These are phyloP conservation scores for Prototheca cutis DNA, from an alignment of 163 green algal genomes.

Conservation along the genomic window DNA sequence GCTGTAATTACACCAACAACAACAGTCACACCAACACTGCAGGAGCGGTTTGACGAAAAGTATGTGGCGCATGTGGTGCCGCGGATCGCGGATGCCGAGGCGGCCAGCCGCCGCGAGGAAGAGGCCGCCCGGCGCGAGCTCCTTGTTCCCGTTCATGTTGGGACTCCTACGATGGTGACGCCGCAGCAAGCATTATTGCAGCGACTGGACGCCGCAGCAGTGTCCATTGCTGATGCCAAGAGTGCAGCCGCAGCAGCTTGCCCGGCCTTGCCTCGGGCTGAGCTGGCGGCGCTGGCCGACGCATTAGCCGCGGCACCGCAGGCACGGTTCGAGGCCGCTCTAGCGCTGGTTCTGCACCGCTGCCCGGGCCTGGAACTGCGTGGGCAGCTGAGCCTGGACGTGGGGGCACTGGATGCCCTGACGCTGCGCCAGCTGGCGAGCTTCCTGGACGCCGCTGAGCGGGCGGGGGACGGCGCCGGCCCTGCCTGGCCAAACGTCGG, in stretches of 20 bases:
- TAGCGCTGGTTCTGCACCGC: conserved; percentile 32
- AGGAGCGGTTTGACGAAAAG: conserved; percentile 42
- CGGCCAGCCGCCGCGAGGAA: not conserved
- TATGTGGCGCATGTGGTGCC: conserved; percentile 15
- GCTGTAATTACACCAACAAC: too few species aligned
- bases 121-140: conserved; percentile 6
- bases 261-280: conserved; percentile 4
- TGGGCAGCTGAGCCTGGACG: conserved; percentile 34
- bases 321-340: conserved; percentile 35
- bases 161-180: not conserved
- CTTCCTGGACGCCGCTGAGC: not conserved
- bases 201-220: not conserved
- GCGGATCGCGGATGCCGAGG: conserved; percentile 22
- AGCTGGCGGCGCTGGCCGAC: conserved; percentile 8
- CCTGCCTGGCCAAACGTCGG: not conserved
- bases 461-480: not conserved
- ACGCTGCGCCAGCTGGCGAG: conserved; percentile 38
- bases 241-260: conserved; percentile 7
- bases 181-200: not conserved
- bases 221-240: conserved; percentile 7
- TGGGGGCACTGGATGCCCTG: conserved; percentile 37
- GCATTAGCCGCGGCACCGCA: conserved; percentile 20
- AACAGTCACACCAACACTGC: too few species aligned
- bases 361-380: conserved; percentile 27
- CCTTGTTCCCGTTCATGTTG: not conserved